phyloP scores from a whole-genome alignment of 2,329 filamentous ascomycete genomes.

The Metarhizium rileyi region DNA sequence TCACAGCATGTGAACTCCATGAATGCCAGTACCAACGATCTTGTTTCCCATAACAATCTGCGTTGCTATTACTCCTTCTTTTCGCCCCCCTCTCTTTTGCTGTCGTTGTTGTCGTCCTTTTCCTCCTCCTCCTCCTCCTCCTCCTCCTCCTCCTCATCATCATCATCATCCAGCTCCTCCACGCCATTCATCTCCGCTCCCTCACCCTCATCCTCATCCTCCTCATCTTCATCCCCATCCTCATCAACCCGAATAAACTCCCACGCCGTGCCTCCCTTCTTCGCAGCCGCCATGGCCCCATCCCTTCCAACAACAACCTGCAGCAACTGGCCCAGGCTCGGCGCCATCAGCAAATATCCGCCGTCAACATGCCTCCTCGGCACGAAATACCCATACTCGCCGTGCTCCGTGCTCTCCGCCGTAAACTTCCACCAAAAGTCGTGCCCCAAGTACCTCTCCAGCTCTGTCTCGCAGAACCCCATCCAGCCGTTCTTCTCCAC shows the following conservation, averaged over 20 bases:
- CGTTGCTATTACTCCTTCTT: background rate
- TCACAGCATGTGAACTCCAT: background rate
- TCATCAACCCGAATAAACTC: slow-evolving; percentile 6
- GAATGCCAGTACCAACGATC: background rate
- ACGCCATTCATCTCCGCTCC: background rate
- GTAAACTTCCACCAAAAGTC: background rate
- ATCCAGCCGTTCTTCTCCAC: slow-evolving; percentile 8
- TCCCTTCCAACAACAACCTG: background rate
- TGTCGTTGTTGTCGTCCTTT: no score
- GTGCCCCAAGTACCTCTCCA: slow-evolving; percentile 7
- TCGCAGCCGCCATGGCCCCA: background rate
- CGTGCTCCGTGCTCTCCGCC: background rate
- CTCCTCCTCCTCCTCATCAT: background rate
- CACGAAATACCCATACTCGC: slow-evolving; percentile 4
- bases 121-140: background rate
- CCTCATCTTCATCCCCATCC: background rate
- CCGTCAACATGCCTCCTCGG: slow-evolving; percentile 5
- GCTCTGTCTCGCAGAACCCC: slow-evolving; percentile 6
- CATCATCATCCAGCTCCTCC: background rate
- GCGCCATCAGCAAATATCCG: slow-evolving; percentile 8
- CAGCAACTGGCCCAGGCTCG: slow-evolving; percentile 7
- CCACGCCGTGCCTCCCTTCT: slow-evolving; percentile 7
- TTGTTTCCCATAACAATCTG: background rate
- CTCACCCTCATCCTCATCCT: background rate
- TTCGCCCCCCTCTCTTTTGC: no score